phyloP scores from a whole-genome alignment of 352 stramenopile genomes.

The Pilasporangium apinafurcum region DNA sequence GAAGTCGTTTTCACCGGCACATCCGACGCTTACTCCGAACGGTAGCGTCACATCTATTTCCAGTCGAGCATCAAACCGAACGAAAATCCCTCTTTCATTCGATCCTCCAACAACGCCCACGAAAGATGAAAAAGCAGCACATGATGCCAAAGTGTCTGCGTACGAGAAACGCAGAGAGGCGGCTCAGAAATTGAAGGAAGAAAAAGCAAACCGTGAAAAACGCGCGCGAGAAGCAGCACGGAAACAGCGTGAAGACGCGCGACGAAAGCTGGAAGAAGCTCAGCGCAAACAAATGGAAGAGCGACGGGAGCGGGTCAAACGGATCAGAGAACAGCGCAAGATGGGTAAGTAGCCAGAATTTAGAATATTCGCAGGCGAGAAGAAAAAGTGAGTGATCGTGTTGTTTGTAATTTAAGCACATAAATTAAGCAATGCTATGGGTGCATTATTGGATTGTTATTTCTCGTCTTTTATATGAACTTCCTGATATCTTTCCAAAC shows the following conservation, averaged over 20 bases:
- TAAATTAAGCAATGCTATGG: background rate
- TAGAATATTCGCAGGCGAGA: constrained; percentile 3
- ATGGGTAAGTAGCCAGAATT: constrained; percentile 9
- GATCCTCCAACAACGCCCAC: background rate
- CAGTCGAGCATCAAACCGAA: too few relatives aligned
- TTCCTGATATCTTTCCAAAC: constrained; percentile 6
- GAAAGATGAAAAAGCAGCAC: constrained; percentile 1
- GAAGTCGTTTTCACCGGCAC: too few relatives aligned
- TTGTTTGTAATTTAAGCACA: background rate
- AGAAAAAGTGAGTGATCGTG: constrained; percentile 4
- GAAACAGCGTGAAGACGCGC: constrained; percentile 59
- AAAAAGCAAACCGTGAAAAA: constrained; percentile 61
- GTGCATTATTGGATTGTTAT: background rate
- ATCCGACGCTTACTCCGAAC: too few relatives aligned
- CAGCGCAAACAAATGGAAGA: constrained; percentile 66
- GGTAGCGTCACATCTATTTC: too few relatives aligned
- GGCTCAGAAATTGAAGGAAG: constrained; percentile 57
- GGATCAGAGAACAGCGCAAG: constrained; percentile 47
- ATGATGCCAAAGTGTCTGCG: constrained; percentile 9
- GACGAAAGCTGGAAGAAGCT: constrained; percentile 52
- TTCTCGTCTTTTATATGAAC: background rate
- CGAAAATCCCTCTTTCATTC: too few relatives aligned
- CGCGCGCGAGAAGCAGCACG: constrained; percentile 49
- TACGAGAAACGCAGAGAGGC: constrained; percentile 59
- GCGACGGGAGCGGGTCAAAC: constrained; percentile 56